Conservation (phyloP, 2,329 filamentous ascomycete species). For the Aspergillus phoenicis region DNA sequence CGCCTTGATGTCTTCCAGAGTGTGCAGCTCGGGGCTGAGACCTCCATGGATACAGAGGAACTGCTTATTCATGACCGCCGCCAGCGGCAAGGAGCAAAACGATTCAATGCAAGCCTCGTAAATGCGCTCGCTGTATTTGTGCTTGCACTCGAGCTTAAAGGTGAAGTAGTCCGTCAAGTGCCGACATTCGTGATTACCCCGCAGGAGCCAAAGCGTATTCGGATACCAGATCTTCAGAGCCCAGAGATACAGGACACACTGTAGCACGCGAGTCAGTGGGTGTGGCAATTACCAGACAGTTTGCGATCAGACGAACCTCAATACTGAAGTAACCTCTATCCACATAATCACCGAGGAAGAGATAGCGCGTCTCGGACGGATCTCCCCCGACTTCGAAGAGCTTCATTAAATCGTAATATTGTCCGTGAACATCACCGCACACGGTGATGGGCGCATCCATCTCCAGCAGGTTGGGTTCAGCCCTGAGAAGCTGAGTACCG, state of each 20-base stretch:
- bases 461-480: constrained; percentile 93
- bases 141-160: constrained; percentile 99
- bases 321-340: constrained; percentile 99
- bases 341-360: constrained; percentile 97
- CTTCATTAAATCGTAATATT: constrained; percentile 99
- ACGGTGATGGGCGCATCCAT: constrained; percentile 99
- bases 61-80: constrained; percentile 99
- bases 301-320: constrained; percentile 58
- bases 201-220: constrained; percentile 92
- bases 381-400: constrained; percentile 98
- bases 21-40: constrained; percentile 92
- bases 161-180: constrained; percentile 99
- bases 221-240: constrained; percentile 98
- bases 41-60: constrained; percentile 98
- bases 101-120: constrained; percentile 99
- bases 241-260: constrained; percentile 97
- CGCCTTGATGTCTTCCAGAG: constrained; percentile 87
- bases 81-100: constrained; percentile 90
- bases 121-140: constrained; percentile 95
- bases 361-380: constrained; percentile 91
- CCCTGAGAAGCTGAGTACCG: constrained; percentile 82
- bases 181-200: constrained; percentile 97
- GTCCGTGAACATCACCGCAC: constrained; percentile 96
- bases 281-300: not conserved
- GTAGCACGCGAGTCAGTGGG: constrained; percentile 12